Conservation (phyloP, 2,329 filamentous ascomycete genomes). For the Trichoderma guizhouense region DNA sequence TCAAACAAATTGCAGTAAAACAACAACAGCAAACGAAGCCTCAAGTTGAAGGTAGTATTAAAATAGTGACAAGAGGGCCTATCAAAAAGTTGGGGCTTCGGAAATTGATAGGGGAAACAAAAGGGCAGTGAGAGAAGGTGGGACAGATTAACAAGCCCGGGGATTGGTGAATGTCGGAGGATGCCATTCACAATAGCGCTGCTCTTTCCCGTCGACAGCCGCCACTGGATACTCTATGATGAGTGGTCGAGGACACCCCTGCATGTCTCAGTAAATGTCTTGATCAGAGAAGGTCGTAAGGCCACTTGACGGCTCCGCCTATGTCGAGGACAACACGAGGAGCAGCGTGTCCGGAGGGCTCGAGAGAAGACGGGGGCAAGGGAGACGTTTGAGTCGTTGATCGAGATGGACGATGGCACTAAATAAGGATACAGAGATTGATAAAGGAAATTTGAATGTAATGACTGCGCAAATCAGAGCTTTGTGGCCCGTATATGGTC, state of each 20-base stretch:
- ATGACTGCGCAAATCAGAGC: not conserved
- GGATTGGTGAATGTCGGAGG: conserved; percentile 9
- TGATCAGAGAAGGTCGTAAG: conserved; percentile 1
- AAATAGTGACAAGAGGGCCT: not conserved
- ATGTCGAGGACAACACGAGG: not conserved
- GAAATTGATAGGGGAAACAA: not conserved
- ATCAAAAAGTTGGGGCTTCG: not conserved
- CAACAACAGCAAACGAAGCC: not conserved
- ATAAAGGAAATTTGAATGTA: not conserved
- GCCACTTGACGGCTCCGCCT: not conserved
- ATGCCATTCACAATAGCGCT: conserved; percentile 17
- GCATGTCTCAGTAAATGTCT: conserved; percentile 17
- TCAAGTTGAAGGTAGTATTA: not conserved
- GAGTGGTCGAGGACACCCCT: not conserved
- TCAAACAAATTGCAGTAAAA: not conserved
- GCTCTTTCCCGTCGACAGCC: conserved; percentile 11
- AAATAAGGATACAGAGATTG: not conserved
- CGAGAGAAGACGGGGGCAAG: not conserved
- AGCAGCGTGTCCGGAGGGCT: not conserved
- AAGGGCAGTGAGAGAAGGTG: not conserved
- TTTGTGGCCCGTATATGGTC: not conserved
- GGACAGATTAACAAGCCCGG: not conserved
- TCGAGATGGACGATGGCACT: not conserved
- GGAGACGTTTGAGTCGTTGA: not conserved
- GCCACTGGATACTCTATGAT: conserved; percentile 9